Percentiles rank a stretch among this genome's conserved stretches.
Evolutionary conservation across 176 grass and related monocot genomes (phyloP).

Genomic region (Paspalum vaginatum): DNA sequence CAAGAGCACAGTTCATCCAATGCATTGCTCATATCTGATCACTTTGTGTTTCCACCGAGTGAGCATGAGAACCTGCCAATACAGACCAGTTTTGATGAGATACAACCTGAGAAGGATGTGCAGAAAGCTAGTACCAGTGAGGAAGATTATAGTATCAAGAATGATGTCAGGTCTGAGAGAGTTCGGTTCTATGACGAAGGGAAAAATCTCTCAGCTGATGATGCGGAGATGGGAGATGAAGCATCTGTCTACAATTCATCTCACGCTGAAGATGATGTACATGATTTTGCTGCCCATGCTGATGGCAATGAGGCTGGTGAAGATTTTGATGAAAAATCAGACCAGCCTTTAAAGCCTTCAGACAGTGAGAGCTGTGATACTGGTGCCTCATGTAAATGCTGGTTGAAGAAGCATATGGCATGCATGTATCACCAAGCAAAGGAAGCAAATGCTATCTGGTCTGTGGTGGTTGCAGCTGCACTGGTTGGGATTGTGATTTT

Average conservation of each 20-base stretch:
- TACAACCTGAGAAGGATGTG: slow-evolving; percentile 31
- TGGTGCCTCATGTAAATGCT: slow-evolving; percentile 45
- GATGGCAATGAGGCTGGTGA: slow-evolving; percentile 32
- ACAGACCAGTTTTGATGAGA: slow-evolving; percentile 41
- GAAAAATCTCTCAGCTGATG: slow-evolving; percentile 32
- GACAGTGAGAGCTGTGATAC: slow-evolving; percentile 23
- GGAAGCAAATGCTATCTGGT: slow-evolving; percentile 79
- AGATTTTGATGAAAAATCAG: not conserved
- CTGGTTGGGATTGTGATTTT: slow-evolving; percentile 85
- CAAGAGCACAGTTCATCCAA: slow-evolving; percentile 35
- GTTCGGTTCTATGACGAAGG: slow-evolving; percentile 55
- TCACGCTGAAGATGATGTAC: not conserved
- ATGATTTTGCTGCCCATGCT: slow-evolving; percentile 15
- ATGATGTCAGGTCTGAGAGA: slow-evolving; percentile 35
- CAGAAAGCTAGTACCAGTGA: slow-evolving; percentile 39
- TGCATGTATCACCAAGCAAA: slow-evolving; percentile 82
- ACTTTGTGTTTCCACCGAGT: slow-evolving; percentile 84
- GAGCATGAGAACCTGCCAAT: slow-evolving; percentile 92
- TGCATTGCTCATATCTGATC: slow-evolving; percentile 55
- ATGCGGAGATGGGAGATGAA: slow-evolving; percentile 38
- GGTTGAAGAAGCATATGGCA: slow-evolving; percentile 74
- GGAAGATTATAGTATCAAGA: slow-evolving; percentile 46
- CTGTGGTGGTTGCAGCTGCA: slow-evolving; percentile 74
- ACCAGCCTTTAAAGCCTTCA: not conserved
- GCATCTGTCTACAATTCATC: slow-evolving; percentile 24